Percentiles rank a stretch among this genome's conserved stretches.
These are phyloP conservation scores for Pholiota microspora DNA, from an alignment of 768 basidiomycete genomes.

Conservation along the genomic window DNA sequence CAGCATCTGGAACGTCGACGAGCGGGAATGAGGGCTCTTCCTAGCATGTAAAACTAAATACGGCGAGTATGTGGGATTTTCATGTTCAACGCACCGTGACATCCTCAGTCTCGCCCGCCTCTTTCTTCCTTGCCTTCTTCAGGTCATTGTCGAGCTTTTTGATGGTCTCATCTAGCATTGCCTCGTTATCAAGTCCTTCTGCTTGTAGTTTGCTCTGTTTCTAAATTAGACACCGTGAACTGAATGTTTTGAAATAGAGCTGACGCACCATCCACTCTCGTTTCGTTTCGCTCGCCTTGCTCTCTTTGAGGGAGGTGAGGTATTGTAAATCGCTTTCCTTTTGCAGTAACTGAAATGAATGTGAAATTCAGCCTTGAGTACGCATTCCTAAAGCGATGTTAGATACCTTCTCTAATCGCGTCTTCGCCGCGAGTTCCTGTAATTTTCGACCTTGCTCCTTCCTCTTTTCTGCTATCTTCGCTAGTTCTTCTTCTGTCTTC, in stretches of 20 bases:
- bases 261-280: conserved; percentile 71
- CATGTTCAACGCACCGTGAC: conserved; percentile 54
- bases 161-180: conserved; percentile 74
- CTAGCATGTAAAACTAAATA: conserved; percentile 28
- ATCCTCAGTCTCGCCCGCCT: conserved; percentile 61
- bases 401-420: conserved; percentile 82
- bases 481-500: conserved; percentile 90
- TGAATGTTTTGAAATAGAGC: neutral
- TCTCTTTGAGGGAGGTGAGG: conserved; percentile 62
- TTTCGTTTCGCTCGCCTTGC: conserved; percentile 56
- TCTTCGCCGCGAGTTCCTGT: conserved; percentile 88
- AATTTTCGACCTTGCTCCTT: conserved; percentile 85
- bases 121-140: conserved; percentile 79
- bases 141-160: conserved; percentile 84
- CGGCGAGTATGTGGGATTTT: neutral
- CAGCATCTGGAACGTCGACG: conserved; percentile 87
- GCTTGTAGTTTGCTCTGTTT: conserved; percentile 54
- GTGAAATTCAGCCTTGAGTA: neutral
- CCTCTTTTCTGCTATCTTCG: conserved; percentile 71
- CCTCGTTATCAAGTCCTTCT: conserved; percentile 78
- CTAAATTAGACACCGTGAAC: neutral
- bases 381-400: too few relatives aligned
- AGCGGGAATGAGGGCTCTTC: conserved; percentile 90
- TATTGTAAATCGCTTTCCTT: conserved; percentile 76
- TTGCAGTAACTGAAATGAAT: conserved; percentile 54